Evolutionary conservation across 768 basidiomycete genomes (phyloP).

Genomic region (Mycena amicta): DNA sequence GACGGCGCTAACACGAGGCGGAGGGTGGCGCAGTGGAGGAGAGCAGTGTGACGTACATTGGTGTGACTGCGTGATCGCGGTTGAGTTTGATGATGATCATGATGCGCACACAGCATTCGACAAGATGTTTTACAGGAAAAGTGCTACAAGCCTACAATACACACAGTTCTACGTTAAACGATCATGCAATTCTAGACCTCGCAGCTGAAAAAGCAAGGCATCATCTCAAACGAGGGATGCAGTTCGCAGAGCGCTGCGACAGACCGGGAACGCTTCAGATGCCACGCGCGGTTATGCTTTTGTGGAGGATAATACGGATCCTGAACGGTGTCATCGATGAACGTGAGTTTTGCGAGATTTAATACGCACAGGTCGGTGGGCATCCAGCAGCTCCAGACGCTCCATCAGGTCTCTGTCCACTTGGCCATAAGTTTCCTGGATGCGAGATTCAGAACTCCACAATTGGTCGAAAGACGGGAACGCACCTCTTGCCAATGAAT

Average conservation of each 20-base stretch:
- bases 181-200: conserved; percentile 1
- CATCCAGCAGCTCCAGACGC: conserved; percentile 28
- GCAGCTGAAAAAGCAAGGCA: not conserved
- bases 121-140: not conserved
- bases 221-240: conserved; percentile 12
- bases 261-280: conserved; percentile 44
- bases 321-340: conserved; percentile 22
- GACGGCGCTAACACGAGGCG: no score
- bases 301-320: conserved; percentile 40
- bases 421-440: conserved; percentile 36
- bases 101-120: no score
- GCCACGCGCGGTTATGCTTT: conserved; percentile 41
- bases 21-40: no score
- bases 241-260: conserved; percentile 39
- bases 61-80: not conserved
- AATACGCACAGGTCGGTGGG: conserved; percentile 34
- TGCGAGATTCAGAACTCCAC: no score
- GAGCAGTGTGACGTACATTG: not conserved
- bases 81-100: not conserved
- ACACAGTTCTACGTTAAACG: not conserved
- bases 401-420: conserved; percentile 33
- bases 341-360: not conserved
- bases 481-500: conserved; percentile 43
- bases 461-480: no score
- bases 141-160: not conserved